These are phyloP conservation scores for Plenodomus lindquistii DNA, from an alignment of 2,329 filamentous ascomycete genomes.

Conservation along the genomic window DNA sequence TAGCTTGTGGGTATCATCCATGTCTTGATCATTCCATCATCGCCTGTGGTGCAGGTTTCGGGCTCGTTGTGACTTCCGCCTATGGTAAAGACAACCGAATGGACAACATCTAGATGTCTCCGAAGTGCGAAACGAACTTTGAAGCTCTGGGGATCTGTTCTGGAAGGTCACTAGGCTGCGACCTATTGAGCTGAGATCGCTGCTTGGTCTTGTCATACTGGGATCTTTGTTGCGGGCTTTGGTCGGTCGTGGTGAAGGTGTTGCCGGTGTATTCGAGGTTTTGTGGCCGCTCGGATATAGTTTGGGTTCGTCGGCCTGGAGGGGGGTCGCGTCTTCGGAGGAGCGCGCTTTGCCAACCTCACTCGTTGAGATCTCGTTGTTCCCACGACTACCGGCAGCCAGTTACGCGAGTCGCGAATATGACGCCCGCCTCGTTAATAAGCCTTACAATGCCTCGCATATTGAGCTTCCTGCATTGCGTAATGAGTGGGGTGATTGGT, in stretches of 20 bases:
- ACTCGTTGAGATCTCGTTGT: too few species aligned
- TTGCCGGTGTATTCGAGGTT: conserved; percentile 75
- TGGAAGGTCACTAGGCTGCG: conserved; percentile 46
- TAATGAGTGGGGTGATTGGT: too few species aligned
- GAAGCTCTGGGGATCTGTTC: conserved; percentile 75
- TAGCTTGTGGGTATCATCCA: conserved; percentile 91
- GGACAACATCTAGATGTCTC: conserved; percentile 90
- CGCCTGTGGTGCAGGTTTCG: conserved; percentile 93
- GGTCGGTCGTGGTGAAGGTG: conserved; percentile 72
- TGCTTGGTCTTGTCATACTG: conserved; percentile 61
- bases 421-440: too few species aligned
- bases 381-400: too few species aligned
- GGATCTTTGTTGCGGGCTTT: conserved; percentile 71
- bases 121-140: conserved; percentile 90
- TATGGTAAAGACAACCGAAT: conserved; percentile 94
- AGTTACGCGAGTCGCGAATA: too few species aligned
- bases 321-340: too few species aligned
- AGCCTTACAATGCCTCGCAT: too few species aligned
- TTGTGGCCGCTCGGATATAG: too few species aligned
- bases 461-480: too few species aligned
- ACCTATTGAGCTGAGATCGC: conserved; percentile 60
- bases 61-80: conserved; percentile 94
- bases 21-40: conserved; percentile 93
- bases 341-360: too few species aligned
- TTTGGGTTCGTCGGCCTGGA: too few species aligned